These are phyloP conservation scores for Penicillium sp. DNA, from an alignment of 2,329 filamentous ascomycete species.

Conservation along the genomic window DNA sequence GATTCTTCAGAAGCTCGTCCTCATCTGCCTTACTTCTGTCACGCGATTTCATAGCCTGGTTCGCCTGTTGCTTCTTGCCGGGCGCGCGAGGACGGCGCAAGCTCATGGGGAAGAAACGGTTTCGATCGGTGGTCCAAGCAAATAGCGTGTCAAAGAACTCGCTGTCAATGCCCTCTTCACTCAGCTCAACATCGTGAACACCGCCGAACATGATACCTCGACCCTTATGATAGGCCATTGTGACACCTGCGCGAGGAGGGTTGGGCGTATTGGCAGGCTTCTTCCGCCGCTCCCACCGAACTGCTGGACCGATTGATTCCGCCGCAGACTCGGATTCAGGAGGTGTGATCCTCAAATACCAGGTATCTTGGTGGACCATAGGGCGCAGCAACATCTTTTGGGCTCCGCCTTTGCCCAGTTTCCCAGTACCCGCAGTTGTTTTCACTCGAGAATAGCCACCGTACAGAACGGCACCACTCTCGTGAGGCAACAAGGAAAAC, in stretches of 20 bases:
- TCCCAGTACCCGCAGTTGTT: conserved; percentile 52
- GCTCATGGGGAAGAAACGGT: conserved; percentile 81
- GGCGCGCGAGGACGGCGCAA: conserved; percentile 68
- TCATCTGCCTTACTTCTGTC: conserved; percentile 79
- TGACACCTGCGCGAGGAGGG: conserved; percentile 77
- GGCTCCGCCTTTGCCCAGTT: conserved; percentile 58
- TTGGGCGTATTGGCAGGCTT: conserved; percentile 82
- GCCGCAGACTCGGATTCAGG: conserved; percentile 62
- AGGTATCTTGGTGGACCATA: conserved; percentile 89
- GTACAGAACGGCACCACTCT: conserved; percentile 81
- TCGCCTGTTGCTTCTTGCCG: conserved; percentile 54
- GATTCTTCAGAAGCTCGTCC: conserved; percentile 79
- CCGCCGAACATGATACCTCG: conserved; percentile 90
- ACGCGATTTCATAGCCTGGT: conserved; percentile 49
- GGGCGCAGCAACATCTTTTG: conserved; percentile 71
- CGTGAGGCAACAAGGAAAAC: conserved; percentile 86
- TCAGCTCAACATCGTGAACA: conserved; percentile 87
- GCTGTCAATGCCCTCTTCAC: conserved; percentile 90
- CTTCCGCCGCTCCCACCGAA: conserved; percentile 91
- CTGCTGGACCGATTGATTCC: conserved; percentile 58
- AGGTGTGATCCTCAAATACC: conserved; percentile 76
- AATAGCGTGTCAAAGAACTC: conserved; percentile 93
- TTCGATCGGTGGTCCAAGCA: conserved; percentile 92
- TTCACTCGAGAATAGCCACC: conserved; percentile 94
- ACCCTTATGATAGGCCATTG: conserved; percentile 91